Percentiles rank a stretch among this genome's conserved stretches.
These are phyloP conservation scores for Syncephalastrum sp. DNA, from an alignment of 371 early-diverging fungal genomes.

Conservation along the genomic window DNA sequence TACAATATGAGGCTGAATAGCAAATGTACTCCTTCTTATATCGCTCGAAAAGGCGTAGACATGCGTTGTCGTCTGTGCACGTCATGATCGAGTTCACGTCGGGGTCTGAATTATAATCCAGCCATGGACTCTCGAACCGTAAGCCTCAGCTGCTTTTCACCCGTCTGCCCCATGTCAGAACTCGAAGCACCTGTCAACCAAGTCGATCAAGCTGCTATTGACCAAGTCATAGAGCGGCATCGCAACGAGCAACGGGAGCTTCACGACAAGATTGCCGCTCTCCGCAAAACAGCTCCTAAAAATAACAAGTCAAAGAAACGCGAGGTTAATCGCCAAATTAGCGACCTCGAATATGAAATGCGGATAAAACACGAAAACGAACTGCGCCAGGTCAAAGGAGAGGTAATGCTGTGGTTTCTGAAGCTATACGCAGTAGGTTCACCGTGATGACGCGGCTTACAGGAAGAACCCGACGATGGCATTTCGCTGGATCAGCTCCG, in stretches of 20 bases:
- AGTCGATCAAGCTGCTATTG: too few species aligned
- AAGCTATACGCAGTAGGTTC: not conserved
- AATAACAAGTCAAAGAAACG: conserved; percentile 87
- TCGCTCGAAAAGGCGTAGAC: too few species aligned
- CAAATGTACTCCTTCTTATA: too few species aligned
- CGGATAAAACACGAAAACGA: conserved; percentile 70
- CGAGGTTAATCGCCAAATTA: conserved; percentile 72
- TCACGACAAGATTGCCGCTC: conserved; percentile 59
- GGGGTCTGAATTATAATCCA: too few species aligned
- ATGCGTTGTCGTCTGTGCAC: too few species aligned
- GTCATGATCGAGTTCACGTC: too few species aligned
- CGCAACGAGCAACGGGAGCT: conserved; percentile 77
- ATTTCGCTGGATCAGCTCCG: conserved; percentile 40
- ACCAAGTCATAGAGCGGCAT: conserved; percentile 54
- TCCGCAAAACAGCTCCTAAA: conserved; percentile 78
- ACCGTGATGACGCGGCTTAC: not conserved
- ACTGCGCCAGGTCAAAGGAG: conserved; percentile 34
- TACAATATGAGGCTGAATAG: too few species aligned
- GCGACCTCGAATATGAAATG: conserved; percentile 67
- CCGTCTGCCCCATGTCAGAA: too few species aligned
- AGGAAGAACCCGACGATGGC: conserved; percentile 30
- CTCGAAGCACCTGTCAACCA: too few species aligned
- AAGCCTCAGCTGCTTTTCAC: too few species aligned
- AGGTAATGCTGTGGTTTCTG: conserved; percentile 16
- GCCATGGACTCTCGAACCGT: too few species aligned